Evolutionary conservation across 2,329 filamentous ascomycete genomes (phyloP).

Genomic region (Fusarium sororula): DNA sequence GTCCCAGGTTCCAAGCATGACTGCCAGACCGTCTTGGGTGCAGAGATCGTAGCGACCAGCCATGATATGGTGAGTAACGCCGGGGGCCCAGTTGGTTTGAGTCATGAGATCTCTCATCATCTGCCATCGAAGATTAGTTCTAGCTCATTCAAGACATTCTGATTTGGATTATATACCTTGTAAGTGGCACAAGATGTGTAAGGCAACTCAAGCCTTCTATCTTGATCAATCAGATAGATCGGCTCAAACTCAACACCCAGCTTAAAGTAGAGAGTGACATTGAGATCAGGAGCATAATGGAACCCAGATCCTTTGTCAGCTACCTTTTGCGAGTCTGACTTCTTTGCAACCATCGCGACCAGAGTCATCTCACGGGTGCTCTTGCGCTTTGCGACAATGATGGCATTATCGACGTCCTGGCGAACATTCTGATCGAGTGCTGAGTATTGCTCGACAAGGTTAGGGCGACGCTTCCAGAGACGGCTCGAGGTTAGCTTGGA

Average conservation of each 20-base stretch:
- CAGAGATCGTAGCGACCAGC: neutral
- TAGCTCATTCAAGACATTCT: accelerated
- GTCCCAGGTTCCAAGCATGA: neutral
- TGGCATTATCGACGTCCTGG: neutral
- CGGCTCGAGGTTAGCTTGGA: neutral
- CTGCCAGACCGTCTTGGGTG: neutral
- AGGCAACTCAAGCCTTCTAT: neutral
- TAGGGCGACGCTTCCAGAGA: neutral
- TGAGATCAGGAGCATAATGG: neutral
- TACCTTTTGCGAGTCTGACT: neutral
- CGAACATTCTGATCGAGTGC: neutral
- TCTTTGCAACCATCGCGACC: neutral
- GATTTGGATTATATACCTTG: neutral
- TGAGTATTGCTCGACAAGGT: neutral
- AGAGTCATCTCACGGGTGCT: neutral
- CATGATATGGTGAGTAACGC: neutral
- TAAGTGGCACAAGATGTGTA: neutral
- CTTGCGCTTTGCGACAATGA: neutral
- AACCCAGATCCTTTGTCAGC: neutral
- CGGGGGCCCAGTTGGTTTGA: neutral
- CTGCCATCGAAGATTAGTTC: neutral
- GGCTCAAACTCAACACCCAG: neutral
- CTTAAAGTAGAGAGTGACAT: neutral
- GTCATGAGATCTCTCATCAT: neutral
- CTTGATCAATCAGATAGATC: neutral